Evolutionary conservation across 345 rosid species (phyloP), one percentile per base, ranked within the genome.

Genomic region (Acer negundo): DNA sequence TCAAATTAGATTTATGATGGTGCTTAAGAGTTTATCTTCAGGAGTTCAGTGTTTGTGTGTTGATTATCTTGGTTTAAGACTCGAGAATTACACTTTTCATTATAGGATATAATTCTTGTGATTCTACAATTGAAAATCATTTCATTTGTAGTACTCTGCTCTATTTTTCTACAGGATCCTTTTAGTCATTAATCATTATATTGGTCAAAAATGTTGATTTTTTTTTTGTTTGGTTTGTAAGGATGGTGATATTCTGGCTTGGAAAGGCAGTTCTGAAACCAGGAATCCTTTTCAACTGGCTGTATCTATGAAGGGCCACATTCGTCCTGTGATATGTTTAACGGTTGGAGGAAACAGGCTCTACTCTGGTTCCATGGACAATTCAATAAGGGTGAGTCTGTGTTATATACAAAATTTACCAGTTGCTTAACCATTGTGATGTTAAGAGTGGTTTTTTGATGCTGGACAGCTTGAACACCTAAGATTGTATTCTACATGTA

Each of bases 361-460:
- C 35, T 73, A 73, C n/a, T 73, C 76, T 42, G 76, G 76, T 42
- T 73, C 76, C 23, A 61, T 73, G 67, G 76, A 73, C 23, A 61
- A 42, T 61, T 61, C 58, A 0, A 73, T 73, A 61, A 40, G 68
- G 58, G 76, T 61, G 44, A 73, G 67, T 61, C 16, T 4, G 38
- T 9, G 4, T 38, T 42, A 10, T 38, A 22, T 10, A 59, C 20
- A 15, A 10, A 24, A 40, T 59, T 22, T 42, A 22, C 67, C 11
- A 1, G 8, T 38, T 20, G 7, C 35, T 58, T 38, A 15, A 38
- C n/a, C 19, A 5, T 56, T 22, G 10, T 58, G 31, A 49, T 22
- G 55, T 40, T 22, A 7, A 0, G n/a, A 24, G 15, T 38, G 16
- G 20, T 20, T 42, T 42, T 42, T 59, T 59, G 35, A 19, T 8